Evolutionary conservation across 352 stramenopile species (phyloP), one percentile per base, ranked within the genome.

Genomic region (Phytophthora pluvialis): DNA sequence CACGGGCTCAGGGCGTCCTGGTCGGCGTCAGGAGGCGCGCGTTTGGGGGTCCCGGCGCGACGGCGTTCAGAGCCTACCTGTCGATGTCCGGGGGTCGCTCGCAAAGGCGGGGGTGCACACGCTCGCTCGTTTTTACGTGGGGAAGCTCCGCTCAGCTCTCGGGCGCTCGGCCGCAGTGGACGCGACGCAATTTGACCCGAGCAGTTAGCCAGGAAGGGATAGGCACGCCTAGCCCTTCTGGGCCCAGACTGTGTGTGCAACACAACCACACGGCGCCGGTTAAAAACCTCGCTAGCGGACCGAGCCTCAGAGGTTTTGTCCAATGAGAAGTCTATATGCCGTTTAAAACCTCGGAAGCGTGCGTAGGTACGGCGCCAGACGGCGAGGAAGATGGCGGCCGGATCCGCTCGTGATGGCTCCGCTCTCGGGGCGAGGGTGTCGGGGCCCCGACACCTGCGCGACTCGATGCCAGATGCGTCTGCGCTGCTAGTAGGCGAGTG

Each of bases 121-220:
- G 31, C 32, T 42, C 47, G 60, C 46, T 56, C 45, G 45, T 47
- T 59, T 38, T 47, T 45, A 60, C 48, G 55, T 46, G 32, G 52
- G 52, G 52, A 50, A 60, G 52, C 38, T 46, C 49, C 16, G 18
- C 40, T 15, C 15, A 35, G 16, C 13, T 5, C 9, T 5, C 4
- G 12, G 13, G 42, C 42, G 18, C 40, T 46, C 16, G 39, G 44
- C 38, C 52, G 53, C 54, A 51, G 32, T 64, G 57, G 46, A 42
- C 57, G 56, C 54, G 21, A 44, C 35, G 36, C 60, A 54, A 70
- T 70, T 70, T 70, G 61, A 65, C 61, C 25, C 60, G 44, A 6
- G 21, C 54, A 32, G 53, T 70, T 59, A 65, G 61, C 61, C 61
- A 55, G 25, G 42, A 56, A 62, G 26, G 38, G 61, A 70, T 70